phyloP scores from a whole-genome alignment of 805 yeast genomes.

The Dipodascus albidus region DNA sequence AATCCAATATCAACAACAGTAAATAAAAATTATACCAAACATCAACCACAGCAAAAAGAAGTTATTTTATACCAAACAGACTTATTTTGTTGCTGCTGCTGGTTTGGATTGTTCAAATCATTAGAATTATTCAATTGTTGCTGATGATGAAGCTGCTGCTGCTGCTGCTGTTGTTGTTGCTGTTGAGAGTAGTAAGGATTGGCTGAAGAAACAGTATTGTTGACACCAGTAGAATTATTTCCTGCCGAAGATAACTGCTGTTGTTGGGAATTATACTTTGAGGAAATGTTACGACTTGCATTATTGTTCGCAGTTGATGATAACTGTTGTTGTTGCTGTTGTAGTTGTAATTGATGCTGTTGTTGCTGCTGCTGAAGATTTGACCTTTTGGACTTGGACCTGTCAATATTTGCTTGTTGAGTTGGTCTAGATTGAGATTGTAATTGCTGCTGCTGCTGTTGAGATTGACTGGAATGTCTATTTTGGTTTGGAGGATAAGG shows the following conservation, averaged over 20 bases:
- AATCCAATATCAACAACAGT: no score
- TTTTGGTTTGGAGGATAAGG: constrained; percentile 60
- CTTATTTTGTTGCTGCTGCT: background rate
- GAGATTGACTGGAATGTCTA: constrained; percentile 2
- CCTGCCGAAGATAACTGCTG: background rate
- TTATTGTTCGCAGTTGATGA: background rate
- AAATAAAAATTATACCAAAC: no score
- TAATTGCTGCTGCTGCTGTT: background rate
- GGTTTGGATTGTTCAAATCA: background rate
- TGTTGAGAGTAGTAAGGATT: background rate
- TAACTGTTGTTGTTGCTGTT: background rate
- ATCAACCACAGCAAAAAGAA: constrained; percentile 6
- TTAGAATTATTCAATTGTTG: background rate
- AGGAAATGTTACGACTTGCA: background rate
- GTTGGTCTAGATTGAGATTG: background rate
- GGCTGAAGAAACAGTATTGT: background rate
- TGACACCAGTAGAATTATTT: background rate
- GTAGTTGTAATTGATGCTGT: background rate
- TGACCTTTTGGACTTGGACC: background rate
- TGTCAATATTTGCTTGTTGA: background rate
- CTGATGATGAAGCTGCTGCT: constrained; percentile 1
- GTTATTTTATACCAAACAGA: constrained; percentile 1
- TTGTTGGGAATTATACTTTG: background rate
- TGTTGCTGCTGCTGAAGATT: background rate
- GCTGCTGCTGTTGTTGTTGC: background rate